These are phyloP conservation scores for Polyporus tsugae DNA, from an alignment of 1,284 basidiomycete species.

Conservation along the genomic window DNA sequence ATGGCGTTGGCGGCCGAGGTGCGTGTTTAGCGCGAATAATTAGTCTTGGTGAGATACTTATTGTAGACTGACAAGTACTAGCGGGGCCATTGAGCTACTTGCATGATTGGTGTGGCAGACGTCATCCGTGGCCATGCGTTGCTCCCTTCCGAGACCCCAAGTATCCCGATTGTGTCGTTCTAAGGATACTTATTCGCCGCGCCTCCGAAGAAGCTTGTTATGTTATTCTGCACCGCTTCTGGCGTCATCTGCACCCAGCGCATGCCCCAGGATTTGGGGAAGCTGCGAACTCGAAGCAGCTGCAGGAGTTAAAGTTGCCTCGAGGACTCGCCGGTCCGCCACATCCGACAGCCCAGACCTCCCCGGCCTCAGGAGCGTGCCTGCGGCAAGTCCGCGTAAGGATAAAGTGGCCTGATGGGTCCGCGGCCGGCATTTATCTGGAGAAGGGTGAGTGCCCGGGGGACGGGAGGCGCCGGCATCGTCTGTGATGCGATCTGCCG, in stretches of 20 bases:
- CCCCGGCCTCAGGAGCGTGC: not conserved
- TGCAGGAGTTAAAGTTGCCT: not conserved
- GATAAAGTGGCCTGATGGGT: constrained; percentile 17
- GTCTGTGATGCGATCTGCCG: constrained; percentile 12
- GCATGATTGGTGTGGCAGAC: not conserved
- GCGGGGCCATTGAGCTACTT: not conserved
- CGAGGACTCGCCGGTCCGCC: not conserved
- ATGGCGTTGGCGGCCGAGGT: not conserved
- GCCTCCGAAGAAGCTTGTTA: constrained; percentile 1
- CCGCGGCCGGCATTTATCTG: constrained; percentile 28
- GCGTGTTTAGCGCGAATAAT: not conserved
- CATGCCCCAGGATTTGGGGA: not conserved
- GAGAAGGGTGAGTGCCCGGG: constrained; percentile 4
- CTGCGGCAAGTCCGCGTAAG: constrained; percentile 26
- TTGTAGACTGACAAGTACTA: not conserved
- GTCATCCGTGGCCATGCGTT: not conserved
- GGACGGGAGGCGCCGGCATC: not conserved
- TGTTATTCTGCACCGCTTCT: constrained; percentile 2
- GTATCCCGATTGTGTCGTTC: not conserved
- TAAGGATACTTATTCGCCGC: not conserved
- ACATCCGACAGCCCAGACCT: not conserved
- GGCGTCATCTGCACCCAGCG: constrained; percentile 1
- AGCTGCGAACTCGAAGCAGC: too few relatives aligned
- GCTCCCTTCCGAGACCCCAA: too few relatives aligned
- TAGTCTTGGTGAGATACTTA: not conserved